These are phyloP conservation scores for Periglandula ipomoeae DNA, from an alignment of 2,329 filamentous ascomycete species.

Conservation along the genomic window DNA sequence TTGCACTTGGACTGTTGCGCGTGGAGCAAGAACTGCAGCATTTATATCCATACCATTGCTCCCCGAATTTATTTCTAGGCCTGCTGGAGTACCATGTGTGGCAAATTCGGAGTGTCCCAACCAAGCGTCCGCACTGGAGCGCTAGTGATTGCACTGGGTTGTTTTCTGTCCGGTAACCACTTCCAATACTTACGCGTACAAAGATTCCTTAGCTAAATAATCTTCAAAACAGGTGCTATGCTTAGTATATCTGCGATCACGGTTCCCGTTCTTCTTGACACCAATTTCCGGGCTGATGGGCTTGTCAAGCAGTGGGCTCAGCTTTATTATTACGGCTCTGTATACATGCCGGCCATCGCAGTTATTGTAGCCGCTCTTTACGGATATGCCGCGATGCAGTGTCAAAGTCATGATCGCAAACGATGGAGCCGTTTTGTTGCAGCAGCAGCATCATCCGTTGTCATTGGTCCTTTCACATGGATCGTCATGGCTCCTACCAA, in stretches of 20 bases:
- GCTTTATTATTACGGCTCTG: constrained; percentile 8
- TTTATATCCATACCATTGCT: too few relatives aligned
- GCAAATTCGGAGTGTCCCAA: neutral
- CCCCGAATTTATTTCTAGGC: too few relatives aligned
- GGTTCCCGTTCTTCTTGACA: constrained; percentile 7
- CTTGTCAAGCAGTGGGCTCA: constrained; percentile 4
- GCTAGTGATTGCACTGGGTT: neutral
- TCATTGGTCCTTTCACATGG: constrained; percentile 6
- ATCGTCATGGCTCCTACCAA: constrained; percentile 4
- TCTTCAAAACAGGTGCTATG: constrained; percentile 10
- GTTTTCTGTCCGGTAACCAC: constrained; percentile 8
- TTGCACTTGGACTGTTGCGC: too few relatives aligned
- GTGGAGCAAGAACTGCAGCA: too few relatives aligned
- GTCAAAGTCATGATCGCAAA: neutral
- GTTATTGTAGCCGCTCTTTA: neutral
- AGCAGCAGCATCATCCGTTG: neutral
- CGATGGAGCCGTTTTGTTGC: neutral
- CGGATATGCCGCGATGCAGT: neutral
- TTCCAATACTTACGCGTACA: too few relatives aligned
- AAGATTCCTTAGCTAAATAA: too few relatives aligned
- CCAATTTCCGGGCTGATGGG: neutral
- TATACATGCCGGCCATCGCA: constrained; percentile 3
- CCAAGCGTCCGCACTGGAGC: too few relatives aligned
- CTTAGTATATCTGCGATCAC: constrained; percentile 2
- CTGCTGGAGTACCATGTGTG: neutral